These are phyloP conservation scores for Psidium friedrichsthalianum DNA, from an alignment of 345 rosid species.

Conservation along the genomic window DNA sequence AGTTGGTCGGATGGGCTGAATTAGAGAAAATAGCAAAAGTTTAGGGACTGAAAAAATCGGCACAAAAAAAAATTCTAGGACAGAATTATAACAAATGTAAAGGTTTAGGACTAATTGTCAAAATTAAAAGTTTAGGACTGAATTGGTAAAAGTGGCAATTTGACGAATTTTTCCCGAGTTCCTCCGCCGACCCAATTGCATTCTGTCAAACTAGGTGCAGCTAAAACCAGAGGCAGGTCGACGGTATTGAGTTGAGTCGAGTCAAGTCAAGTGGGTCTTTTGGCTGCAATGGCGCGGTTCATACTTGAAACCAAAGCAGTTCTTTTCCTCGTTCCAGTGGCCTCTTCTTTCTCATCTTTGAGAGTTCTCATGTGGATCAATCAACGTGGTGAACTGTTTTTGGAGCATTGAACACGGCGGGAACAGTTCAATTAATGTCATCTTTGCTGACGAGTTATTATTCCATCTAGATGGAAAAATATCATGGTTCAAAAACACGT, in stretches of 20 bases:
- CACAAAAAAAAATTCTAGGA: no score
- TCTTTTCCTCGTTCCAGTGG: not conserved
- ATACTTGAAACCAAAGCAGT: not conserved
- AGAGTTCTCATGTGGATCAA: not conserved
- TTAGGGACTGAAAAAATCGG: no score
- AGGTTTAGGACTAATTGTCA: no score
- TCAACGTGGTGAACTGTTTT: not conserved
- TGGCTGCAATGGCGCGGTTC: not conserved
- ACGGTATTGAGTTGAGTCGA: not conserved
- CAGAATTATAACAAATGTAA: no score
- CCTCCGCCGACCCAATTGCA: not conserved
- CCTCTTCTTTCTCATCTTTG: not conserved
- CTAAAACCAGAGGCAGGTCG: not conserved
- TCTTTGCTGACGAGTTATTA: not conserved
- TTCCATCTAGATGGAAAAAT: not conserved
- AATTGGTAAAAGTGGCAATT: not conserved
- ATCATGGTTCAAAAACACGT: not conserved
- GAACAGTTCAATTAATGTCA: not conserved
- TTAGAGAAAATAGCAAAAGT: no score
- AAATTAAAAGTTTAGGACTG: not conserved
- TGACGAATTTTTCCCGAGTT: no score
- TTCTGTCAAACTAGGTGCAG: not conserved
- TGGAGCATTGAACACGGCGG: not conserved
- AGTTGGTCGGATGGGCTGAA: no score
- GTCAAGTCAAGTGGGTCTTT: not conserved